Evolutionary conservation across 768 basidiomycete species (phyloP).

Genomic region (Amanita phalloides): DNA sequence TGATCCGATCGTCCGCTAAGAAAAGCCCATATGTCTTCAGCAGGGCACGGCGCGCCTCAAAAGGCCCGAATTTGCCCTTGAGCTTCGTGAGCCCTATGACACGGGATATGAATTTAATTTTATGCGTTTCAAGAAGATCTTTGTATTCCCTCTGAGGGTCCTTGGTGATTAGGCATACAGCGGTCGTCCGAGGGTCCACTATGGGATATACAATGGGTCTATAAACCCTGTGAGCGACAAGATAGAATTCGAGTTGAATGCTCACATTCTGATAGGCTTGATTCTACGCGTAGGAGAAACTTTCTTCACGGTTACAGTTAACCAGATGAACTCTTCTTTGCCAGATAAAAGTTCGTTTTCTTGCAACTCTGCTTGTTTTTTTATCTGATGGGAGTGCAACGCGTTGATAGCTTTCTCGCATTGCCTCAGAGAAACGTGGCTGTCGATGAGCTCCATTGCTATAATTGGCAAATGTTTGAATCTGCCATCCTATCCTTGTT

Average conservation of each 20-base stretch:
- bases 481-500: not conserved
- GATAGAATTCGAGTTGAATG: constrained; percentile 9
- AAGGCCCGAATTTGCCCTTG: constrained; percentile 86
- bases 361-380: constrained; percentile 51
- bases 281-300: constrained; percentile 65
- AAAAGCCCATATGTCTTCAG: constrained; percentile 88
- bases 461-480: constrained; percentile 1
- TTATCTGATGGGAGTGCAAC: constrained; percentile 58
- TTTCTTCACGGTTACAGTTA: constrained; percentile 79
- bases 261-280: constrained; percentile 81
- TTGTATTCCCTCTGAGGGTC: constrained; percentile 96
- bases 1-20: constrained; percentile 84
- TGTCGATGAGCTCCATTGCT: constrained; percentile 55
- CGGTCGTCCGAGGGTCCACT: constrained; percentile 70
- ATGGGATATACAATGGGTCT: constrained; percentile 74
- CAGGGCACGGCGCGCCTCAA: constrained; percentile 71
- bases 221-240: constrained; percentile 7
- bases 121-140: constrained; percentile 67
- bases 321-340: constrained; percentile 83
- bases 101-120: constrained; percentile 83
- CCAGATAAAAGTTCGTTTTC: constrained; percentile 66
- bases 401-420: constrained; percentile 72
- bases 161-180: constrained; percentile 89
- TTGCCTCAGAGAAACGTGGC: constrained; percentile 59
- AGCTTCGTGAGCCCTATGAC: constrained; percentile 89